These are phyloP conservation scores for Penicillium sp. DNA, from an alignment of 2,329 filamentous ascomycete species.

Conservation along the genomic window DNA sequence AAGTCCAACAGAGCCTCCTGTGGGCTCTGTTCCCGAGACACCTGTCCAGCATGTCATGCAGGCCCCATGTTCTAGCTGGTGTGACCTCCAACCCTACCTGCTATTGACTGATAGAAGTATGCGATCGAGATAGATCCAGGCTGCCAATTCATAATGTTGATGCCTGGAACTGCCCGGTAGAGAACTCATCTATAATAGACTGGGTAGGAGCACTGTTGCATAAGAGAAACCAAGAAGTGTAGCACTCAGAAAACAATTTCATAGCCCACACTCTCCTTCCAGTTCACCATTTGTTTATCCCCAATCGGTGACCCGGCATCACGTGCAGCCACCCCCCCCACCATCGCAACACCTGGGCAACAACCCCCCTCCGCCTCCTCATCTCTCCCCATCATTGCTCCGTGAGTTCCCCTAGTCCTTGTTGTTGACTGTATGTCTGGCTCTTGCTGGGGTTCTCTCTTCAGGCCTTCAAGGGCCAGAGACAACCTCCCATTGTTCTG, in stretches of 20 bases:
- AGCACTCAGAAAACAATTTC: background rate
- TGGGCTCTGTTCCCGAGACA: slow-evolving; percentile 1
- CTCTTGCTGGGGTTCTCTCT: no score
- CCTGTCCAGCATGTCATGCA: slow-evolving; percentile 18
- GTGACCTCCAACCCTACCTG: slow-evolving; percentile 9
- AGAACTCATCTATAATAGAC: background rate
- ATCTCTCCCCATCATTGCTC: slow-evolving; percentile 17
- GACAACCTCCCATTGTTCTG: slow-evolving; percentile 2
- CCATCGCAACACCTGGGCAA: slow-evolving; percentile 34
- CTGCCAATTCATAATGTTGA: slow-evolving; percentile 6
- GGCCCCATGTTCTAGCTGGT: slow-evolving; percentile 7
- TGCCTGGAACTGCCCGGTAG: slow-evolving; percentile 9
- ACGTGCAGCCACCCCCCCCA: slow-evolving; percentile 28
- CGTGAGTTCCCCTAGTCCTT: slow-evolving; percentile 12
- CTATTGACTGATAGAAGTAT: slow-evolving; percentile 1
- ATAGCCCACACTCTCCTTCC: background rate
- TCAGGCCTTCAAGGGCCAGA: no score
- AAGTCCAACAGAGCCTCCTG: no score
- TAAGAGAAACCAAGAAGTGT: background rate
- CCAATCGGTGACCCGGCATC: slow-evolving; percentile 17
- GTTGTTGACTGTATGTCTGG: background rate
- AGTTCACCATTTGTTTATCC: slow-evolving; percentile 17
- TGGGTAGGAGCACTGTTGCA: background rate
- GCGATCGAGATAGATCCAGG: slow-evolving; percentile 2
- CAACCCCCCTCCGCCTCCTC: slow-evolving; percentile 33